Evolutionary conservation across 163 green algal genomes (phyloP).

Genomic region (Chlorella variabilis): DNA sequence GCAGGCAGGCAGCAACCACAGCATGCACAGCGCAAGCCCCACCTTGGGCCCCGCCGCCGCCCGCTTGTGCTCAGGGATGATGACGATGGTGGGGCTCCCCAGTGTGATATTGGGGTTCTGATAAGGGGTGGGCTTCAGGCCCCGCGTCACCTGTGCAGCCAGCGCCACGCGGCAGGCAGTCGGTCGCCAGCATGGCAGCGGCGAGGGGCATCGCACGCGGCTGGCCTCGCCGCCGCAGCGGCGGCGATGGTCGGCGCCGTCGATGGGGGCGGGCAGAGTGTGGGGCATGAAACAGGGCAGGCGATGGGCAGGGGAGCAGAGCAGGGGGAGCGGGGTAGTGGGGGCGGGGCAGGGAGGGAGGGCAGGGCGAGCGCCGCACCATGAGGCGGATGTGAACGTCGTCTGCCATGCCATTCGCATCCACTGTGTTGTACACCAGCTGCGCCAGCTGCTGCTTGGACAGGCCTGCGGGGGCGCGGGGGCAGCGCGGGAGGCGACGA

Average conservation of each 20-base stretch:
- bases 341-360: too few species aligned
- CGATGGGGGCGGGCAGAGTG: too few species aligned
- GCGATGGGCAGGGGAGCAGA: too few species aligned
- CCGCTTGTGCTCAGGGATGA: slow-evolving; percentile 76
- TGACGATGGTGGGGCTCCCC: slow-evolving; percentile 76
- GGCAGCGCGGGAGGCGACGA: too few species aligned
- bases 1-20: too few species aligned
- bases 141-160: slow-evolving; percentile 64
- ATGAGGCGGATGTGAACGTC: slow-evolving; percentile 76
- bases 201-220: neutral
- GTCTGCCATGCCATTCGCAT: slow-evolving; percentile 75
- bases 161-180: neutral
- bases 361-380: slow-evolving; percentile 10
- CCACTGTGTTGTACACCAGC: slow-evolving; percentile 72
- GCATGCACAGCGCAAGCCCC: neutral
- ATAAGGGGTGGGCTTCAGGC: slow-evolving; percentile 82
- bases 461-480: slow-evolving; percentile 23
- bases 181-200: neutral
- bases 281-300: too few species aligned
- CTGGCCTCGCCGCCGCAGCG: too few species aligned
- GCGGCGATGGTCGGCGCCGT: too few species aligned
- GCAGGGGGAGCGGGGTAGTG: neutral
- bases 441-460: slow-evolving; percentile 42
- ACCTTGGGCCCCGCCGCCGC: slow-evolving; percentile 44
- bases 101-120: slow-evolving; percentile 77